Conservation (phyloP, 805 yeast genomes). For the Blastobotrys parvus region DNA sequence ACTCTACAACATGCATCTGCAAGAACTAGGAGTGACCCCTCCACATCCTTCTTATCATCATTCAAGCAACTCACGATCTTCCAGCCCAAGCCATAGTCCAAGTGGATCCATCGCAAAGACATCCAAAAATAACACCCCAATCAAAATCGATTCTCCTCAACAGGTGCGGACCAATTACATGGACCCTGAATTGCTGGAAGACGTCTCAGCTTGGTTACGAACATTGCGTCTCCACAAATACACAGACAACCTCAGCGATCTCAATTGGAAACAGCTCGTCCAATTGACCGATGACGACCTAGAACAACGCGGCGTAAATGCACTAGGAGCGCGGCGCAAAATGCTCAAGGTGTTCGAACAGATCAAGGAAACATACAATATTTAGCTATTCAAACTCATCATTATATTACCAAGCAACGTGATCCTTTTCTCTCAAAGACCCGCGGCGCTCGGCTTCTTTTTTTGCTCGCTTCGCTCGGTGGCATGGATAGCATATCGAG, state of each 20-base stretch:
- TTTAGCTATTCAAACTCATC: slow-evolving; percentile 20
- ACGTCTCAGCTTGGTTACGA: slow-evolving; percentile 90
- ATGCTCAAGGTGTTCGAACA: slow-evolving; percentile 84
- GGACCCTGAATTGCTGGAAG: slow-evolving; percentile 40
- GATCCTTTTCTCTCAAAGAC: too few relatives aligned
- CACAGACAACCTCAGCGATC: slow-evolving; percentile 69
- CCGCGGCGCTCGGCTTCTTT: too few relatives aligned
- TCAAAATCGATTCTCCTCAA: not conserved
- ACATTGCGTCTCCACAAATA: slow-evolving; percentile 86
- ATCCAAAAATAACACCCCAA: not conserved
- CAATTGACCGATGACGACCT: slow-evolving; percentile 59
- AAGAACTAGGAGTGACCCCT: not conserved
- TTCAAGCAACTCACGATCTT: not conserved
- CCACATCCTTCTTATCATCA: not conserved
- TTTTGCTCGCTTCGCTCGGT: too few relatives aligned
- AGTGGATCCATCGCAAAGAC: slow-evolving; percentile 19
- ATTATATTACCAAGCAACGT: too few relatives aligned
- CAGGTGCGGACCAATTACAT: slow-evolving; percentile 15
- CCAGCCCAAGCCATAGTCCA: not conserved
- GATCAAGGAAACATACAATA: slow-evolving; percentile 48
- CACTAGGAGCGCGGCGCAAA: slow-evolving; percentile 93
- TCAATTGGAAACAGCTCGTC: slow-evolving; percentile 74
- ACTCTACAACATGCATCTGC: slow-evolving; percentile 8
- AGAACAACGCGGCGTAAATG: slow-evolving; percentile 76
- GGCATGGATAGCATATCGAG: too few relatives aligned